Conservation (phyloP, 2,329 filamentous ascomycete genomes). For the Penicillium sp. region DNA sequence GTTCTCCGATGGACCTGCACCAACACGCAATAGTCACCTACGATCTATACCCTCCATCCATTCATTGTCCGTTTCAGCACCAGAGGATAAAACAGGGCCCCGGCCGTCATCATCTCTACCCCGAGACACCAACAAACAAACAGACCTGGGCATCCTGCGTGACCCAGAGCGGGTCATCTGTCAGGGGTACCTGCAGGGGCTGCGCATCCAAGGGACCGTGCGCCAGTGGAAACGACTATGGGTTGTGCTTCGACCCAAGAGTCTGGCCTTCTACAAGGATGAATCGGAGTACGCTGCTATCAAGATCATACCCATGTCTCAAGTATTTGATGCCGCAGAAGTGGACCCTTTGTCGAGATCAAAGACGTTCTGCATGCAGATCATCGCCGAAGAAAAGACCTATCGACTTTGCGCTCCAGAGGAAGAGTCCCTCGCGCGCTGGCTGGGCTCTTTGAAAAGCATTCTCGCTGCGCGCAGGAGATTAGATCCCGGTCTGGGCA, state of each 20-base stretch:
- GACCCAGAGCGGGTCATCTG: slow-evolving; percentile 89
- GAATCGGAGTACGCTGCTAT: slow-evolving; percentile 85
- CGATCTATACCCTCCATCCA: slow-evolving; percentile 34
- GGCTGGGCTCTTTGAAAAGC: slow-evolving; percentile 89
- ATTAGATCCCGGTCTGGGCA: slow-evolving; percentile 24
- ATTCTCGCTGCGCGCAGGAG: slow-evolving; percentile 42
- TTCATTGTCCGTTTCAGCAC: slow-evolving; percentile 29
- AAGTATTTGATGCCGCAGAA: slow-evolving; percentile 86
- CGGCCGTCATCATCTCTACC: slow-evolving; percentile 10
- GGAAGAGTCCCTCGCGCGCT: slow-evolving; percentile 79
- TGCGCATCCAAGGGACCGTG: slow-evolving; percentile 76
- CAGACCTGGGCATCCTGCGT: slow-evolving; percentile 54
- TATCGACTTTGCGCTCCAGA: slow-evolving; percentile 74
- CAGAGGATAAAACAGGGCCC: slow-evolving; percentile 35
- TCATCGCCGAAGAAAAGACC: slow-evolving; percentile 89
- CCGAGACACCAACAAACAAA: slow-evolving; percentile 64
- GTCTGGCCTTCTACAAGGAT: slow-evolving; percentile 88
- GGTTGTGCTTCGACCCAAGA: slow-evolving; percentile 83
- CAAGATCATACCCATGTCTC: slow-evolving; percentile 74
- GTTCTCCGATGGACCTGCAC: slow-evolving; percentile 64
- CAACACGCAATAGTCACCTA: slow-evolving; percentile 27
- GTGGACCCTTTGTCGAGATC: slow-evolving; percentile 83
- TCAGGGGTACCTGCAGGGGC: slow-evolving; percentile 84
- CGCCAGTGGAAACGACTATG: slow-evolving; percentile 94
- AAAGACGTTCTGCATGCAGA: slow-evolving; percentile 83